Conservation (phyloP, 2,329 filamentous ascomycete genomes). For the Colletotrichum sp. region DNA sequence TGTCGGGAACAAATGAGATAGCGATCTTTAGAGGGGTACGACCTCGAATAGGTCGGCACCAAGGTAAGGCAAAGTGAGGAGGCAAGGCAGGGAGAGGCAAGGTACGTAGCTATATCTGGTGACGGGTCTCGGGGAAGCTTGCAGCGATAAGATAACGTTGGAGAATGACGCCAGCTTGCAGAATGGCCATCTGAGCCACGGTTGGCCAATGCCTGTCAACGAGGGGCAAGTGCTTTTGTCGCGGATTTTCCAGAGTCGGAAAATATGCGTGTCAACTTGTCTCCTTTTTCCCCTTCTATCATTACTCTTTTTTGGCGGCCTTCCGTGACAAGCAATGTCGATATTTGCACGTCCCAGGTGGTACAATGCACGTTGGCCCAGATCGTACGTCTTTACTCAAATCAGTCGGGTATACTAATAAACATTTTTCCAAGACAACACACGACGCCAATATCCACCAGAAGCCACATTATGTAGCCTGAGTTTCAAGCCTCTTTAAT, state of each 20-base stretch:
- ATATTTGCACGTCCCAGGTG: background rate
- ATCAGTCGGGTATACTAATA: background rate
- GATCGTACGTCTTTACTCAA: background rate
- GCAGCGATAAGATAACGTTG: background rate
- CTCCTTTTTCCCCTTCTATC: too few relatives aligned
- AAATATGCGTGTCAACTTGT: background rate
- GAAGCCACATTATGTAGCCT: background rate
- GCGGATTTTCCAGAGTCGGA: background rate
- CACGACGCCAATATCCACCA: background rate
- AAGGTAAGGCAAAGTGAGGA: background rate
- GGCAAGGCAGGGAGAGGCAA: background rate
- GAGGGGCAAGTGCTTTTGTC: background rate
- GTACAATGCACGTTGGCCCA: background rate
- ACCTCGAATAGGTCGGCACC: background rate
- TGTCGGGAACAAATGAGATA: background rate
- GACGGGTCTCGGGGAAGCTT: background rate
- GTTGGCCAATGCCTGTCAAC: background rate
- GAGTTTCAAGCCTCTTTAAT: background rate
- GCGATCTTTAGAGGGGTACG: background rate
- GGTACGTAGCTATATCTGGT: background rate
- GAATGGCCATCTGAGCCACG: background rate
- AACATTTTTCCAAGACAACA: background rate
- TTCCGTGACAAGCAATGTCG: background rate
- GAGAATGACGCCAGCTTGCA: slow-evolving; percentile 3
- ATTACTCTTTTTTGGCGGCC: background rate